A percentile compares a stretch with the other conserved stretches of the same genome.
These are phyloP conservation scores for Monosporascus sp. DNA, from an alignment of 2,329 filamentous ascomycete species.

Conservation along the genomic window DNA sequence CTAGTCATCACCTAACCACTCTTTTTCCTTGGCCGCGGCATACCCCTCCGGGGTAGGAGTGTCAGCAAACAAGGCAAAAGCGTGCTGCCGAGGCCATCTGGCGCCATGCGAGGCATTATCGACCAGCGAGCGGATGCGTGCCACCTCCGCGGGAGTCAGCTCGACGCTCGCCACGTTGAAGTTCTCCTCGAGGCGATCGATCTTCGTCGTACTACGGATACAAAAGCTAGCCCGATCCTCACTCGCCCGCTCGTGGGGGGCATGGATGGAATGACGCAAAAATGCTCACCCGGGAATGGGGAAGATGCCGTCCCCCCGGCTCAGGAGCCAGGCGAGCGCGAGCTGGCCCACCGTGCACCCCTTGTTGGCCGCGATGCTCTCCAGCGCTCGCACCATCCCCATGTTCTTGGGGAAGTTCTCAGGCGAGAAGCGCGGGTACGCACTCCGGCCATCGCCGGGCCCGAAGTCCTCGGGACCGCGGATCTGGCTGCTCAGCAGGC, in stretches of 20 bases:
- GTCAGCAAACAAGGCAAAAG: conserved; percentile 10
- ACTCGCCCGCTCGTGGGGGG: neutral
- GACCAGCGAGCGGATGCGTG: conserved; percentile 22
- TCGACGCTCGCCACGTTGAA: conserved; percentile 19
- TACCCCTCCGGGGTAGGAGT: conserved; percentile 6
- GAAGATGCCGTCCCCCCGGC: conserved; percentile 13
- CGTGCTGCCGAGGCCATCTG: conserved; percentile 7
- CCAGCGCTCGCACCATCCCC: conserved; percentile 37
- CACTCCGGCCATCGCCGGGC: conserved; percentile 32
- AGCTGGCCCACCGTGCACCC: conserved; percentile 40
- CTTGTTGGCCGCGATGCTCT: conserved; percentile 38
- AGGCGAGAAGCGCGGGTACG: conserved; percentile 29
- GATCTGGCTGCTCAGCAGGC: conserved; percentile 42
- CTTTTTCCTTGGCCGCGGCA: neutral
- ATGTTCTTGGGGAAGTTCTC: conserved; percentile 44
- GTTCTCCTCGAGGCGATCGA: conserved; percentile 16
- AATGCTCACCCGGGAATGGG: conserved; percentile 14
- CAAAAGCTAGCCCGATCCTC: too few relatives aligned
- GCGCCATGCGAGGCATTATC: conserved; percentile 13
- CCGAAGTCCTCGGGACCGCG: conserved; percentile 38
- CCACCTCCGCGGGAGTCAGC: conserved; percentile 23
- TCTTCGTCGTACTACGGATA: conserved; percentile 9
- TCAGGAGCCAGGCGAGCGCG: conserved; percentile 43
- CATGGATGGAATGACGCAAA: neutral
- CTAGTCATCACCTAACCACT: neutral